These are phyloP conservation scores for Lablab purpureus DNA, from an alignment of 306 rosid species.

Conservation along the genomic window DNA sequence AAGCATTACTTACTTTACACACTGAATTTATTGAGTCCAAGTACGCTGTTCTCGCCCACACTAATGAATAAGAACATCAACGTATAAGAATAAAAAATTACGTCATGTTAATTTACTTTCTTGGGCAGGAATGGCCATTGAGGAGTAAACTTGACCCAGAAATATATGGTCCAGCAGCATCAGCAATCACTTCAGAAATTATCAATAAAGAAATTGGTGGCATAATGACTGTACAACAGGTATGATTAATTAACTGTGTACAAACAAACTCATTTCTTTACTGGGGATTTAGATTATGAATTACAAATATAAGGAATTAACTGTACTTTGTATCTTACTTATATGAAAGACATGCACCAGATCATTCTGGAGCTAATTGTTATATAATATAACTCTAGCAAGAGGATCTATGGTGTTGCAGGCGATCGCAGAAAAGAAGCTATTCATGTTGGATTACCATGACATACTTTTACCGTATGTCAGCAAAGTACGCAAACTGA, in stretches of 20 bases:
- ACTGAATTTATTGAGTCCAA: background rate
- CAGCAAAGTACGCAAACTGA: slow-evolving; percentile 57
- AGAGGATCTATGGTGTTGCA: slow-evolving; percentile 34
- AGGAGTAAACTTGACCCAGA: slow-evolving; percentile 74
- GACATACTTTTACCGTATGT: slow-evolving; percentile 75
- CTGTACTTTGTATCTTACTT: background rate
- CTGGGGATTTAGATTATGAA: background rate
- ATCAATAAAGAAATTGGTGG: slow-evolving; percentile 71
- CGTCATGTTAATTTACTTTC: background rate
- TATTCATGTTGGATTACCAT: slow-evolving; percentile 83
- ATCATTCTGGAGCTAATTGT: background rate
- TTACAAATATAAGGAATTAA: background rate
- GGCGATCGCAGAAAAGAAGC: slow-evolving; percentile 67
- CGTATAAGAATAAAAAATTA: background rate
- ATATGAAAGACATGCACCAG: background rate
- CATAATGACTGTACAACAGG: slow-evolving; percentile 58
- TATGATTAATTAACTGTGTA: background rate
- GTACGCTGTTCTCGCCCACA: too few relatives aligned
- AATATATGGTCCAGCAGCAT: slow-evolving; percentile 72
- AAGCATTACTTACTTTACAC: slow-evolving; percentile 35
- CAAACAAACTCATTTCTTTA: background rate
- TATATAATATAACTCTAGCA: background rate
- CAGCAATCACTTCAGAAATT: slow-evolving; percentile 68
- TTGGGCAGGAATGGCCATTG: slow-evolving; percentile 86
- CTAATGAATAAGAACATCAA: background rate